These are phyloP conservation scores for Croton laevigatus DNA, from an alignment of 441 rosid genomes.

Conservation along the genomic window DNA sequence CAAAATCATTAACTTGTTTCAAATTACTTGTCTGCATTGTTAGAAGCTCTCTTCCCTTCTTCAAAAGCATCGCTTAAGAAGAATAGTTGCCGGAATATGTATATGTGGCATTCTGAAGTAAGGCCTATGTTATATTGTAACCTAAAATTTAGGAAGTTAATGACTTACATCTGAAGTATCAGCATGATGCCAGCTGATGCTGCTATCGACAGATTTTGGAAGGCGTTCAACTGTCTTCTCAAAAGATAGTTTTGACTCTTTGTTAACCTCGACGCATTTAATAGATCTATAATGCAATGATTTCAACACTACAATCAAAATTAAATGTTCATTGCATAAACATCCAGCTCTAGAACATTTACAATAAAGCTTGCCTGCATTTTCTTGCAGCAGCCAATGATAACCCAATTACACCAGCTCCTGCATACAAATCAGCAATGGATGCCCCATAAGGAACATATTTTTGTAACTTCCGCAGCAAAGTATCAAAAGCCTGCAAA, in stretches of 20 bases:
- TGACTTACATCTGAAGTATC: conserved; percentile 64
- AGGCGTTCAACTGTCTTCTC: conserved; percentile 80
- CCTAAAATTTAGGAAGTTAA: conserved; percentile 11
- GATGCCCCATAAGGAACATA: conserved; percentile 81
- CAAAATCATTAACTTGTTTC: conserved; percentile 14
- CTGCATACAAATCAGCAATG: conserved; percentile 92
- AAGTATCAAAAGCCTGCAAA: conserved; percentile 78
- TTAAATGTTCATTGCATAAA: conserved; percentile 2
- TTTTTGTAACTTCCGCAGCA: conserved; percentile 84
- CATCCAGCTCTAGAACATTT: not conserved
- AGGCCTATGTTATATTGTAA: not conserved
- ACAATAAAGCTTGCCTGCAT: conserved; percentile 64
- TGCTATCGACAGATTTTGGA: conserved; percentile 59
- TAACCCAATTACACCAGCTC: conserved; percentile 93
- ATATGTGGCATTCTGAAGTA: conserved; percentile 5
- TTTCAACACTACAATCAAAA: conserved; percentile 9
- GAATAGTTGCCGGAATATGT: conserved; percentile 3
- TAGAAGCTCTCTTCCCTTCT: not conserved
- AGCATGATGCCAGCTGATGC: conserved; percentile 91
- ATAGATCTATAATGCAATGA: conserved; percentile 55
- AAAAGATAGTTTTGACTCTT: conserved; percentile 82
- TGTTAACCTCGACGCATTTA: conserved; percentile 88
- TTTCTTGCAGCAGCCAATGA: conserved; percentile 81
- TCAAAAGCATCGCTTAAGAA: not conserved
- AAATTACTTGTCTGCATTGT: conserved; percentile 7